phyloP scores from a whole-genome alignment of 805 yeast species.

The Candida silvicultrix region DNA sequence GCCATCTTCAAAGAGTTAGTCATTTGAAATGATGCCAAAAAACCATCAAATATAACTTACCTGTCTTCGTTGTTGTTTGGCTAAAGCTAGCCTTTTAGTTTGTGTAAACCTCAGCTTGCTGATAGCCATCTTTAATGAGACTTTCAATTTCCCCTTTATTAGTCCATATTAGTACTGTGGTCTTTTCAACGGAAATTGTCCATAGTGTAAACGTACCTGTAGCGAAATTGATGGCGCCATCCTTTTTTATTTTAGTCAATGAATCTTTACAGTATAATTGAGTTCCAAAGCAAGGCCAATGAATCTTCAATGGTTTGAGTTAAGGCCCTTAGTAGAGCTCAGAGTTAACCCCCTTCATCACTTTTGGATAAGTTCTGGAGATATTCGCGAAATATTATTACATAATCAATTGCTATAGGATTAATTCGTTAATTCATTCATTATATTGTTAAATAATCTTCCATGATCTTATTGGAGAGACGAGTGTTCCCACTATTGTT shows the following conservation, averaged over 20 bases:
- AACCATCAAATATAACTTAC: slow-evolving; percentile 12
- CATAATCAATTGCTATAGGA: too few species aligned
- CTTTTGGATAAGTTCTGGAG: too few species aligned
- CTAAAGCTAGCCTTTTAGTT: slow-evolving; percentile 61
- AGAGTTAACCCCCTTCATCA: too few species aligned
- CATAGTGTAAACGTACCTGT: slow-evolving; percentile 23
- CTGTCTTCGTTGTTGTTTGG: slow-evolving; percentile 66
- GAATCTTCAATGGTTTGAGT: too few species aligned
- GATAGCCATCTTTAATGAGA: slow-evolving; percentile 53
- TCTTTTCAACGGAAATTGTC: too few species aligned
- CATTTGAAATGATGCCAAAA: background rate
- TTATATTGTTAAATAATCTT: slow-evolving; percentile 43
- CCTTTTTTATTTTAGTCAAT: background rate
- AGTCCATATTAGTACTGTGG: background rate
- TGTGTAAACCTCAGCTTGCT: slow-evolving; percentile 63
- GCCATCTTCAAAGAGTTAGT: slow-evolving; percentile 44
- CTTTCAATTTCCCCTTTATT: slow-evolving; percentile 22
- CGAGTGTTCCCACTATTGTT: slow-evolving; percentile 65
- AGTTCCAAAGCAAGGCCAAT: too few species aligned
- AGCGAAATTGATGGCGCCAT: slow-evolving; percentile 24
- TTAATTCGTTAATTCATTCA: too few species aligned
- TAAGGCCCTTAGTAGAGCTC: too few species aligned
- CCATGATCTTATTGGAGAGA: slow-evolving; percentile 59
- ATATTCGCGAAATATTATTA: background rate
- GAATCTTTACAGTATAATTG: too few species aligned